Evolutionary conservation across 139 green algal species (phyloP).

Genomic region (Eudorina sp.): DNA sequence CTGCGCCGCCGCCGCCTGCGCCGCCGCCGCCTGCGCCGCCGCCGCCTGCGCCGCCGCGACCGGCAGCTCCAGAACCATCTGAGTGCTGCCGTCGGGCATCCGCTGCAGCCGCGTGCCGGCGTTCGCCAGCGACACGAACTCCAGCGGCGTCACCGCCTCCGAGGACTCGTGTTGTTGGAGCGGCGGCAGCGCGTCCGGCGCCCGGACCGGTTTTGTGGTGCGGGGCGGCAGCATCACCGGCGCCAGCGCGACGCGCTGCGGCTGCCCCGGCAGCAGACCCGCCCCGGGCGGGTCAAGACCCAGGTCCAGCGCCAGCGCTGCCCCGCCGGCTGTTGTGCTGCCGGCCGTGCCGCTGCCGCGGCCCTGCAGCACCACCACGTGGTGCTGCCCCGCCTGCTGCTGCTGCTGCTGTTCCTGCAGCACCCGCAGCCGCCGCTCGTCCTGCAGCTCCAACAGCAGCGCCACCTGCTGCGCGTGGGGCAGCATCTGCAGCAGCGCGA

Average conservation of each 20-base stretch:
- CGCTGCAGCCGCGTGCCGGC: background rate
- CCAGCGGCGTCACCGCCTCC: background rate
- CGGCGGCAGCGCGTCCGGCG: background rate
- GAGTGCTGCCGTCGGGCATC: background rate
- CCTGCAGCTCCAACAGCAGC: constrained; percentile 25
- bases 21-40: background rate
- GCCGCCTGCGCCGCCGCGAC: background rate
- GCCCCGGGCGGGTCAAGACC: background rate
- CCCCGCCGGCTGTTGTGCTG: background rate
- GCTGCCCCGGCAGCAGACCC: no score
- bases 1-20: background rate
- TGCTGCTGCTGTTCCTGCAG: background rate
- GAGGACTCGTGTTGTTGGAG: background rate
- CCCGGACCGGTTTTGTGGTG: background rate
- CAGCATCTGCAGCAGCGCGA: constrained; percentile 25
- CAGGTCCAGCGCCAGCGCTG: background rate
- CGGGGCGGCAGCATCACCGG: background rate
- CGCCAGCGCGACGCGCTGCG: background rate
- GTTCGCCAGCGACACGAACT: background rate
- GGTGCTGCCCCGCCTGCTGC: background rate
- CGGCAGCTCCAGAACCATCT: background rate
- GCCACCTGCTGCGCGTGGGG: constrained; percentile 29
- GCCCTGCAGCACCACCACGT: background rate
- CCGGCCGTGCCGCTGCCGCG: background rate
- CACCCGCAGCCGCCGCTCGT: background rate